Percentiles rank a stretch among this genome's conserved stretches.
Conservation (phyloP, 768 basidiomycete genomes). For the Coprinellus micaceus region DNA sequence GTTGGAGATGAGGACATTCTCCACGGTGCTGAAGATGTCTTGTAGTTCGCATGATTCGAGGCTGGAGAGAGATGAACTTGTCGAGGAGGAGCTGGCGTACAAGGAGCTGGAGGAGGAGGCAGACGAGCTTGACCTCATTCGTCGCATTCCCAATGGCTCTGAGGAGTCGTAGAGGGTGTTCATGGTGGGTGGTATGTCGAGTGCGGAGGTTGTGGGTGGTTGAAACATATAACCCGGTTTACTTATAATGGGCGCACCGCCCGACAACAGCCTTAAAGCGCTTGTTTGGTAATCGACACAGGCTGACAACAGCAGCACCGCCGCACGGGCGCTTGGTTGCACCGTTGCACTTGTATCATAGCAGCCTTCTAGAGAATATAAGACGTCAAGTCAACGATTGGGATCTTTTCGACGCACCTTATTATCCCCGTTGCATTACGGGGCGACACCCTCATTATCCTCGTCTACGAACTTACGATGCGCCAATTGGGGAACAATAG, state of each 20-base stretch:
- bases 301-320: slow-evolving; percentile 3
- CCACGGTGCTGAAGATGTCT: neutral
- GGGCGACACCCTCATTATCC: too few species aligned
- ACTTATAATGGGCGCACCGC: neutral
- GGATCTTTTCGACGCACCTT: neutral
- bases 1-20: neutral
- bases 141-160: neutral
- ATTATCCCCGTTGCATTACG: neutral
- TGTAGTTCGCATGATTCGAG: neutral
- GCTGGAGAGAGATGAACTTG: neutral
- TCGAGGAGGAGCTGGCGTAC: neutral
- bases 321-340: neutral
- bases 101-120: neutral
- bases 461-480: neutral
- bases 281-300: neutral
- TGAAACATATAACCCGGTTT: too few species aligned
- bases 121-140: neutral
- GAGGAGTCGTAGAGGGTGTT: neutral
- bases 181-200: neutral
- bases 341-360: neutral
- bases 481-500: neutral
- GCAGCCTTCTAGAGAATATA: neutral
- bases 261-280: neutral
- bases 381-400: neutral
- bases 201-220: neutral